Evolutionary conservation across 805 yeast species (phyloP).

Genomic region (Komagataella populi): DNA sequence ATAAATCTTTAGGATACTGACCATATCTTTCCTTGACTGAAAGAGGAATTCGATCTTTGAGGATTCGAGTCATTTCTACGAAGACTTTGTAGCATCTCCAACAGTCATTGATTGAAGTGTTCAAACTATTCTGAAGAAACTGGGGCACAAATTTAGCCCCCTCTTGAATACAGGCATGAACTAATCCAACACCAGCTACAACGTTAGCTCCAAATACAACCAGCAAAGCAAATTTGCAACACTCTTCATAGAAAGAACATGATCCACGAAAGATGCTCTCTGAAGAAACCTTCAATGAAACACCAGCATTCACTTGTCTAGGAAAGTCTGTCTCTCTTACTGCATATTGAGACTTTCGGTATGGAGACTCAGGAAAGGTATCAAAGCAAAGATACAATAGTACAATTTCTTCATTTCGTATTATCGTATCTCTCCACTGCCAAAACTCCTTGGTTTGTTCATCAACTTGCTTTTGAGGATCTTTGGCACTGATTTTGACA

Average conservation of each 20-base stretch:
- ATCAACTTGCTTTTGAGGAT: conserved; percentile 22
- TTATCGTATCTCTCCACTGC: conserved; percentile 35
- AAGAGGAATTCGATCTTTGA: not conserved
- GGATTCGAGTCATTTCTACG: not conserved
- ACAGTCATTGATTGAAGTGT: not conserved
- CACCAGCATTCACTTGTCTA: not conserved
- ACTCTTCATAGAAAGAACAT: conserved; percentile 10
- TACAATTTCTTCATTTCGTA: conserved; percentile 28
- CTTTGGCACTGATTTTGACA: conserved; percentile 31
- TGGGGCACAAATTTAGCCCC: not conserved
- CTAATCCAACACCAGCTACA: conserved; percentile 12
- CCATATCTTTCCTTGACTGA: not conserved
- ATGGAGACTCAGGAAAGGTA: conserved; percentile 27
- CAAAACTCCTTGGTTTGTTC: conserved; percentile 33
- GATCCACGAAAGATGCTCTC: not conserved
- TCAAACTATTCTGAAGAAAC: not conserved
- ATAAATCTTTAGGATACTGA: not conserved
- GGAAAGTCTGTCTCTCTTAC: conserved; percentile 10
- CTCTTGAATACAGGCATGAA: conserved; percentile 4
- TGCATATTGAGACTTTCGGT: conserved; percentile 9
- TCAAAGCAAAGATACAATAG: conserved; percentile 35
- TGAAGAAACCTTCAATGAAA: not conserved
- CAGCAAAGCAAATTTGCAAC: conserved; percentile 15
- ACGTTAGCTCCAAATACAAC: conserved; percentile 11
- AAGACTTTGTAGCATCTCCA: not conserved